These are phyloP conservation scores for Benincasa hispida DNA, from an alignment of 306 rosid species.

Conservation along the genomic window DNA sequence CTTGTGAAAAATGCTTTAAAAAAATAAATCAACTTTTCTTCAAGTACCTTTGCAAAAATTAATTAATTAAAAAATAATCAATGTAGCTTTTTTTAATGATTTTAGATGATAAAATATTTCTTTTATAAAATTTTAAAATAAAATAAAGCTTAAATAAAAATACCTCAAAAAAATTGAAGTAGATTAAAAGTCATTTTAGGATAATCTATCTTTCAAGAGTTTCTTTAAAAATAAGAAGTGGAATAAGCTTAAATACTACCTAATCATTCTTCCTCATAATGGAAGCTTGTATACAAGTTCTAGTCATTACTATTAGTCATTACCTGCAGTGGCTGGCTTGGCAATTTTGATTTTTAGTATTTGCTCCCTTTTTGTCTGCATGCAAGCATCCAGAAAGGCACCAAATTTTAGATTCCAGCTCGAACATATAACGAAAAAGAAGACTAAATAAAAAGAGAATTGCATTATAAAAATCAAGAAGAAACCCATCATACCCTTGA, in stretches of 20 bases:
- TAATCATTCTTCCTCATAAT: neutral
- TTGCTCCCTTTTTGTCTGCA: conserved; percentile 50
- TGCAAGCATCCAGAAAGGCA: conserved; percentile 1
- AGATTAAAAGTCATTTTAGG: no score
- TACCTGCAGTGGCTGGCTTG: conserved; percentile 73
- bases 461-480: neutral
- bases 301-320: conserved; percentile 11
- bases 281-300: neutral
- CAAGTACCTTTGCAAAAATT: neutral
- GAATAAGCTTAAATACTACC: no score
- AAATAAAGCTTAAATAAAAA: no score
- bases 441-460: neutral
- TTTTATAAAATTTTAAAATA: no score
- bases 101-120: no score
- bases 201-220: no score
- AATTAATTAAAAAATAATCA: no score
- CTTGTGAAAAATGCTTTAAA: neutral
- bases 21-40: neutral
- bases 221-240: no score
- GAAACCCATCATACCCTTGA: conserved; percentile 34
- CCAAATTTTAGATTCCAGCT: neutral
- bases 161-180: no score
- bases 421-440: neutral
- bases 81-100: no score
- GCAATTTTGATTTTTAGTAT: conserved; percentile 52